Percentiles rank a stretch among this genome's conserved stretches.
Evolutionary conservation across 1,284 basidiomycete species (phyloP).

Genomic region (Leccinum subspadiceum): DNA sequence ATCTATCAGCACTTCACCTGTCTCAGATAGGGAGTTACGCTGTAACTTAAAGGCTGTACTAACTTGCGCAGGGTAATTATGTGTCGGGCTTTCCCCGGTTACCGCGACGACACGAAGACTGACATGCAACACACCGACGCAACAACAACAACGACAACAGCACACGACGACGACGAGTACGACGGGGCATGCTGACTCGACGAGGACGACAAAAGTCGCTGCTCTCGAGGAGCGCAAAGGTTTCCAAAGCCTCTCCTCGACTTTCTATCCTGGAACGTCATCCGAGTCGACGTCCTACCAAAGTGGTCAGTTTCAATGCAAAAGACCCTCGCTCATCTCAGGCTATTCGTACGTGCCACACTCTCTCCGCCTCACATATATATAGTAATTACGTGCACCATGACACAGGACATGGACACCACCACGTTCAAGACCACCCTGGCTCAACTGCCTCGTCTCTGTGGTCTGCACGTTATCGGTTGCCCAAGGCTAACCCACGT

Average conservation of each 20-base stretch:
- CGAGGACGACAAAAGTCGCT: slow-evolving; percentile 32
- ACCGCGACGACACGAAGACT: no score
- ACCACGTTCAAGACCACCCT: slow-evolving; percentile 48
- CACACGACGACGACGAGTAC: no score
- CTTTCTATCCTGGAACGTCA: slow-evolving; percentile 56
- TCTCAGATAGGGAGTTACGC: no score
- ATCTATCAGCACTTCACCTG: no score
- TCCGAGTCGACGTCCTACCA: slow-evolving; percentile 48
- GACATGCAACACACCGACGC: no score
- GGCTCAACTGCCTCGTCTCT: slow-evolving; percentile 47
- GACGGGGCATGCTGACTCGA: no score
- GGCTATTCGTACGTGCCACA: slow-evolving; percentile 49
- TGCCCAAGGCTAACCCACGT: slow-evolving; percentile 56
- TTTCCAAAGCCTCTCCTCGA: slow-evolving; percentile 51
- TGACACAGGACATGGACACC: slow-evolving; percentile 52
- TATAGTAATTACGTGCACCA: slow-evolving; percentile 18
- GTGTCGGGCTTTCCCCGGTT: no score
- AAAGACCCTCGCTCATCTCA: slow-evolving; percentile 49
- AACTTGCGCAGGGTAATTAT: no score
- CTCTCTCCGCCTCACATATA: not conserved
- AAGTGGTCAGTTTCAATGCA: slow-evolving; percentile 46
- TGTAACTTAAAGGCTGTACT: no score
- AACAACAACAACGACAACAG: no score
- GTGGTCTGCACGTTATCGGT: slow-evolving; percentile 55
- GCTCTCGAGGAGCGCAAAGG: slow-evolving; percentile 40